These are phyloP conservation scores for Keithomyces neogunnii DNA, from an alignment of 2,329 filamentous ascomycete genomes.

Conservation along the genomic window DNA sequence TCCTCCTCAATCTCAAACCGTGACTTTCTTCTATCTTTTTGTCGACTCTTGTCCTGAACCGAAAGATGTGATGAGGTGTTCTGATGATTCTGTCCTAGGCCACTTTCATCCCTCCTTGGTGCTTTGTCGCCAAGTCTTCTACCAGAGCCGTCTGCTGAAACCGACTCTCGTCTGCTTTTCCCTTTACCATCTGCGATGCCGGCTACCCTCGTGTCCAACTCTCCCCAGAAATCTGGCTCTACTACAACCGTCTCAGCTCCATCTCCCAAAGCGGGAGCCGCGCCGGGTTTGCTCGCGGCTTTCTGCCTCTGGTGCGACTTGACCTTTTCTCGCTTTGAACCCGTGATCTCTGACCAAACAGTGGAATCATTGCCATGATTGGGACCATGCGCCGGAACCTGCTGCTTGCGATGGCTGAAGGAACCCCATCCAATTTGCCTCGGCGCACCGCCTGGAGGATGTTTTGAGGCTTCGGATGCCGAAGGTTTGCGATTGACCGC, in stretches of 20 bases:
- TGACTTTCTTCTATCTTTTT: constrained; percentile 18
- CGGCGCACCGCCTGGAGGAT: constrained; percentile 3
- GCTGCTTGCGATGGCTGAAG: constrained; percentile 13
- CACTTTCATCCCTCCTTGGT: background rate
- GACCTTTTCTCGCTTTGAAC: background rate
- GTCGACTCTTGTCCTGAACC: constrained; percentile 6
- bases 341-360: constrained; percentile 11
- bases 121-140: background rate
- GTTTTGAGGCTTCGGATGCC: background rate
- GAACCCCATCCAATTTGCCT: constrained; percentile 13
- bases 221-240: constrained; percentile 16
- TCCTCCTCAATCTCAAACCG: constrained; percentile 22
- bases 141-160: background rate
- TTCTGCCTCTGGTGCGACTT: constrained; percentile 1
- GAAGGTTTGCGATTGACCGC: background rate
- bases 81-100: background rate
- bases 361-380: constrained; percentile 10
- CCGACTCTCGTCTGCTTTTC: background rate
- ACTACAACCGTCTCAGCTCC: background rate
- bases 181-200: constrained; percentile 7
- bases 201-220: constrained; percentile 14
- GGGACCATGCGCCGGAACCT: constrained; percentile 5
- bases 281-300: background rate
- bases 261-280: background rate
- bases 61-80: background rate